Conservation (phyloP, 2,329 filamentous ascomycete genomes). For the Phyllosticta capitalensis region DNA sequence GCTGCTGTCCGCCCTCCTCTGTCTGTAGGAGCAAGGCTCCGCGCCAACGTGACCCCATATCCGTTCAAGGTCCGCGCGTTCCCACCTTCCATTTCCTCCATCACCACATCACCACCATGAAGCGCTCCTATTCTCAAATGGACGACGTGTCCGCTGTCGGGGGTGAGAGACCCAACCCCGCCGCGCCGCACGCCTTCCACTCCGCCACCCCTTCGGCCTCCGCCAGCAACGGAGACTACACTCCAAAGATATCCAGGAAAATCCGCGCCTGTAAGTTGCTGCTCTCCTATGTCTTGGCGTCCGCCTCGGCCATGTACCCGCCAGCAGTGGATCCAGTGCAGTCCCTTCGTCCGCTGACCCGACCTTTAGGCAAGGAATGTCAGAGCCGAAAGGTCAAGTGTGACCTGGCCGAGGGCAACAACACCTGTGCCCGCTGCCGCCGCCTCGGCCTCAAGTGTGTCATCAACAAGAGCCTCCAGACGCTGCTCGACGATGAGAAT, state of each 20-base stretch:
- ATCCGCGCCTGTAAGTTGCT: constrained; percentile 10
- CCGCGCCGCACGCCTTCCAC: constrained; percentile 6
- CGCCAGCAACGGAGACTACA: constrained; percentile 3
- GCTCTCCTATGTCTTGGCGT: not conserved
- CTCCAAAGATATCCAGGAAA: constrained; percentile 10
- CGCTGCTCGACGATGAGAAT: constrained; percentile 24
- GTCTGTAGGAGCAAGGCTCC: not conserved
- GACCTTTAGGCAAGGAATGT: constrained; percentile 22
- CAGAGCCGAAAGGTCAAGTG: constrained; percentile 28
- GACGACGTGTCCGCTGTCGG: constrained; percentile 1
- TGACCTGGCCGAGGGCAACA: constrained; percentile 22
- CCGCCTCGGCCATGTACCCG: not conserved
- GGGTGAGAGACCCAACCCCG: not conserved
- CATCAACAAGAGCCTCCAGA: constrained; percentile 43
- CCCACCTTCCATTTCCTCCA: not conserved
- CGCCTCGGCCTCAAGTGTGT: constrained; percentile 67
- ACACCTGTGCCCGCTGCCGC: constrained; percentile 26
- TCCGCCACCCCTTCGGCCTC: not conserved
- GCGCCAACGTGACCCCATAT: not conserved
- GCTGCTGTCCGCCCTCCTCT: not conserved
- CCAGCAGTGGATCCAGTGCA: not conserved
- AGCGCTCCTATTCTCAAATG: constrained; percentile 9
- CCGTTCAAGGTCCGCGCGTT: not conserved
- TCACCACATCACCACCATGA: constrained; percentile 2
- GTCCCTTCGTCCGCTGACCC: not conserved